Evolutionary conservation across 306 rosid species (phyloP), one percentile per base, ranked within the genome.

Genomic region (Quercus mongolica): DNA sequence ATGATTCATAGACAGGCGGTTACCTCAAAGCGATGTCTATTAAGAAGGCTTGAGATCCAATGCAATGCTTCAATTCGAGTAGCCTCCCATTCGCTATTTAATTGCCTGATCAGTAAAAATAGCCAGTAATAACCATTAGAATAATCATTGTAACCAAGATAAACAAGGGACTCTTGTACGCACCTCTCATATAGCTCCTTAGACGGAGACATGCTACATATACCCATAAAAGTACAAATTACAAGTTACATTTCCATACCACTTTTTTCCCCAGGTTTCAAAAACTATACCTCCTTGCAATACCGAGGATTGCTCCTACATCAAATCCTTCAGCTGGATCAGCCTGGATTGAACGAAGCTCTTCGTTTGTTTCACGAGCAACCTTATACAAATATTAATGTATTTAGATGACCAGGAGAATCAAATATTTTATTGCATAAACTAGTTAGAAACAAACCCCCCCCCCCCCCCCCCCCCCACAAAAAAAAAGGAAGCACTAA

Each of bases 311-410:
- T 67, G 98, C 89, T 83, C 87, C 98, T 64, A 96, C 90, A 28
- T 96, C 90, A 82, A 96, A 96, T 5, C 90, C 94, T 86, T 93
- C 99, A 78, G 94, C 81, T 78, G 94, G 97, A 89, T 88, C 89
- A 35, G 91, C 98, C 84, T 83, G 86, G 76, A 90, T 80, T 64
- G 89, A 86, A n/a, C 92, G 97, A 78, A 96, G 96, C 87, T 91
- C 99, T 85, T 96, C 97, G 74, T 96, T 96, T 70, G 98, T 96
- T 90, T 96, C 98, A 56, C 97, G 89, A 81, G 99, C 98, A 89
- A 96, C 96, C 99, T 96, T 70, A 72, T 44, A 83, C n/a, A 72
- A 78, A 71, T 25, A 67, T 59, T 15, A 74, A 75, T 41, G 75
- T 74, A 56, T 64, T 71, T 74, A 75, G 78, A 74, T 2, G 73